Base-by-base conservation (phyloP, 306 rosid species). In the Phaseolus lunatus region DNA sequence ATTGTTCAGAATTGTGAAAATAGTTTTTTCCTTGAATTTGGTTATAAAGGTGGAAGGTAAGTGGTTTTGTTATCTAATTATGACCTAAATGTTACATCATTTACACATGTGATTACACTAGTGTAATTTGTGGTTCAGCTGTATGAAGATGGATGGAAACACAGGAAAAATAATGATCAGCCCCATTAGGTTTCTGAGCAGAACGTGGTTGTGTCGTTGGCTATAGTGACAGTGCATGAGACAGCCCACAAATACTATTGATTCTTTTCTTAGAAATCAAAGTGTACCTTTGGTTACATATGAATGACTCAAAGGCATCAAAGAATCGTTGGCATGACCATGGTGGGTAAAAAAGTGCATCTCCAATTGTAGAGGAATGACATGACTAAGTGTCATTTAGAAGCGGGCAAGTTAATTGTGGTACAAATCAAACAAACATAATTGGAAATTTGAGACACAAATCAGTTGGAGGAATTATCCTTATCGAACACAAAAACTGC, bases 201-300 rank as follows among this genome's bases (percentile, higher is more conserved):
- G 85, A 87, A 87, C 87, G 91, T 90, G 94, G 70, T 54, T 85
- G 69, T 86, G 94, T 88, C 87, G 85, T 86, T 80, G 63, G 84
- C 81, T 78, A 81, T 78, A 65, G 86, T 88, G 90, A 88, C 91
- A 89, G 49, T 86, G 87, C 87, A 89, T 56, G 88, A 86, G 85
- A 85, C 72, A 75, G 47, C 67, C 64, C 78, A 76, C 29, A 63
- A 70, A 61, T 73, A 67, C 76, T 65, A 81, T 75, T 86, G 76
- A 62, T 82, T 76, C 69, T 75, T 79, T 53, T 52, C 76, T 48
- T 78, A 78, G 67, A 73, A 78, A 78, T 72, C 53, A 73, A 78
- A 63, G 23, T 43, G 81, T 50, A 71, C 75, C 48, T 76, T 70
- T 47, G 75, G 67, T 76, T 76, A 82, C 85, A 82, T 82, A 75